Percentiles rank a stretch among this genome's conserved stretches.
Conservation (phyloP, 352 stramenopile genomes). For the Phytophthora crassamura region DNA sequence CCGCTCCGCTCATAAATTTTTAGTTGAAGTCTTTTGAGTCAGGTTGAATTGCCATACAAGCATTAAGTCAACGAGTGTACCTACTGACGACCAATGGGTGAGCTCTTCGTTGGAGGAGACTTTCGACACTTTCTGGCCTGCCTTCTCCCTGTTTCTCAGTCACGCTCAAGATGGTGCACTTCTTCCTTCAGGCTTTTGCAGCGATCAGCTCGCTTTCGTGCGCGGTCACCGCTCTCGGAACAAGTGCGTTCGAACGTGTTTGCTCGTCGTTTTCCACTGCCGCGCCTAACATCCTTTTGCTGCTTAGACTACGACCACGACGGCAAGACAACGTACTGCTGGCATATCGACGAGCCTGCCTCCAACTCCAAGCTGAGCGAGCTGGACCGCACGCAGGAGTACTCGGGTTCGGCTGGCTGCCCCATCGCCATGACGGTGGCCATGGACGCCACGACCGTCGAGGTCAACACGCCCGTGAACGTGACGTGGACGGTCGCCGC, state of each 20-base stretch:
- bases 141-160: constrained; percentile 5
- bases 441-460: constrained; percentile 32
- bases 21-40: constrained; percentile 20
- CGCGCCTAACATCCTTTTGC: neutral
- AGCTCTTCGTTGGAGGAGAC: neutral
- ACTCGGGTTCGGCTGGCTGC: constrained; percentile 41
- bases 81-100: constrained; percentile 6
- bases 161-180: constrained; percentile 20
- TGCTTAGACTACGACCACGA: constrained; percentile 52
- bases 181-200: constrained; percentile 17
- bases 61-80: constrained; percentile 20
- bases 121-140: constrained; percentile 7
- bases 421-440: constrained; percentile 53
- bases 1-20: neutral
- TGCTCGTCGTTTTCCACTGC: neutral
- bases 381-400: constrained; percentile 46
- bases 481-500: constrained; percentile 57
- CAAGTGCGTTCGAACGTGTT: constrained; percentile 41
- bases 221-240: constrained; percentile 39
- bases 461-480: constrained; percentile 50
- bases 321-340: constrained; percentile 58
- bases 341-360: constrained; percentile 51
- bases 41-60: neutral
- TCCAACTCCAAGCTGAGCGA: constrained; percentile 53
- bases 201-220: constrained; percentile 15